phyloP scores from a whole-genome alignment of 2,329 filamentous ascomycete genomes.

The Aspergillus fischeri region DNA sequence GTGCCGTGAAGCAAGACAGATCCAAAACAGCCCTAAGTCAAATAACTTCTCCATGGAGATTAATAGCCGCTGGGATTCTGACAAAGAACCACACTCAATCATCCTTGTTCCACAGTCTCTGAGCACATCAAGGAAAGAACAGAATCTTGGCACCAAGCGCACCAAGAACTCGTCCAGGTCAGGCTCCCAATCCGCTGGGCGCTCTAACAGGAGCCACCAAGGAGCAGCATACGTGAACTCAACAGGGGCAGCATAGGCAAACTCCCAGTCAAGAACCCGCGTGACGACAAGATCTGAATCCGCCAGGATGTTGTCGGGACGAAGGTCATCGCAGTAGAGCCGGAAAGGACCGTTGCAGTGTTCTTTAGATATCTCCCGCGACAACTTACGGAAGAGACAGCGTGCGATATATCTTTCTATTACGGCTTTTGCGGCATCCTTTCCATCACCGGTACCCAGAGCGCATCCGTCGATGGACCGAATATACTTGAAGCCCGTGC shows the following conservation, averaged over 20 bases:
- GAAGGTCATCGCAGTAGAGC: slow-evolving; percentile 29
- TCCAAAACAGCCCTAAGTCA: slow-evolving; percentile 26
- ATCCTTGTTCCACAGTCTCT: slow-evolving; percentile 19
- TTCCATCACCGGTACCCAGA: too few species aligned
- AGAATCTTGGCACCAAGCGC: slow-evolving; percentile 20
- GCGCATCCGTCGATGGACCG: too few species aligned
- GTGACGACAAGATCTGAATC: slow-evolving; percentile 13
- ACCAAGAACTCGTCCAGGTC: slow-evolving; percentile 22
- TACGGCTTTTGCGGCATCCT: too few species aligned
- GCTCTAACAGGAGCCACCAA: slow-evolving; percentile 26
- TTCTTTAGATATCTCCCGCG: slow-evolving; percentile 13
- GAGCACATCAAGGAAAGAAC: slow-evolving; percentile 23
- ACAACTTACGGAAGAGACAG: slow-evolving; percentile 21
- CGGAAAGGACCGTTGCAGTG: slow-evolving; percentile 23
- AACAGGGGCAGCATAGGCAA: slow-evolving; percentile 22
- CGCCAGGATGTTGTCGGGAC: slow-evolving; percentile 24
- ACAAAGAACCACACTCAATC: slow-evolving; percentile 13
- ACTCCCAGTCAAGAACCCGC: slow-evolving; percentile 27
- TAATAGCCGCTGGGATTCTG: slow-evolving; percentile 18
- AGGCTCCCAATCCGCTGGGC: slow-evolving; percentile 24
- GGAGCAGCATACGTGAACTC: slow-evolving; percentile 21
- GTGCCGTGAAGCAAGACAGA: slow-evolving; percentile 22
- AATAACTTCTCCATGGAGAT: slow-evolving; percentile 19
- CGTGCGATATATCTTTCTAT: slow-evolving; percentile 16
- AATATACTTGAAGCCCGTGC: too few species aligned